These are phyloP conservation scores for Agaricus bisporus DNA, from an alignment of 768 basidiomycete species.

Conservation along the genomic window DNA sequence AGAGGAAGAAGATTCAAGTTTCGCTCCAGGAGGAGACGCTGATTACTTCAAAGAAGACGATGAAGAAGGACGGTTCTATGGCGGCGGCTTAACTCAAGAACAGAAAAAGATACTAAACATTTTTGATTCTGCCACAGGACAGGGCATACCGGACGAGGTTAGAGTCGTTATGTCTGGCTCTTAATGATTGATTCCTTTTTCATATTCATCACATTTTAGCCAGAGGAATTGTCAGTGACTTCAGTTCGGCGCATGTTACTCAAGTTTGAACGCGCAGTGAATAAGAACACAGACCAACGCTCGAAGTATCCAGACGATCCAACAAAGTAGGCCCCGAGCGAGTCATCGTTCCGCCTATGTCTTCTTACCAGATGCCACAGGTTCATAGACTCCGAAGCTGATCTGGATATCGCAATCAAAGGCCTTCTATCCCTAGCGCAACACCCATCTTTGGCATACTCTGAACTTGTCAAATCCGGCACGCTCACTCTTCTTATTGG, in stretches of 20 bases:
- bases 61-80: conserved; percentile 88
- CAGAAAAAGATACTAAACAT: conserved; percentile 96
- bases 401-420: conserved; percentile 85
- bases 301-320: conserved; percentile 95
- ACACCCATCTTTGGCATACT: conserved; percentile 75
- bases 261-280: conserved; percentile 80
- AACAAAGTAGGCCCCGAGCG: conserved; percentile 53
- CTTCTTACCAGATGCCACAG: conserved; percentile 31
- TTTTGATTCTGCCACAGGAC: conserved; percentile 71
- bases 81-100: conserved; percentile 85
- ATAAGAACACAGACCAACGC: conserved; percentile 94
- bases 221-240: conserved; percentile 62
- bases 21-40: conserved; percentile 83
- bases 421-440: conserved; percentile 86
- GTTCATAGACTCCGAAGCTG: conserved; percentile 98
- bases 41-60: conserved; percentile 92
- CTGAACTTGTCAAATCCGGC: conserved; percentile 80
- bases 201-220: conserved; percentile 28
- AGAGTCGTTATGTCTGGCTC: conserved; percentile 20
- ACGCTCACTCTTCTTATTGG: conserved; percentile 67
- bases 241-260: conserved; percentile 69
- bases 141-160: conserved; percentile 65
- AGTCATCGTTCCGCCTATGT: not conserved
- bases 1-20: conserved; percentile 34
- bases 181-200: not conserved